Percentiles rank a stretch among this genome's conserved stretches.
These are phyloP conservation scores for Phaeosphaeriaceae sp. DNA, from an alignment of 2,329 filamentous ascomycete species.

Conservation along the genomic window DNA sequence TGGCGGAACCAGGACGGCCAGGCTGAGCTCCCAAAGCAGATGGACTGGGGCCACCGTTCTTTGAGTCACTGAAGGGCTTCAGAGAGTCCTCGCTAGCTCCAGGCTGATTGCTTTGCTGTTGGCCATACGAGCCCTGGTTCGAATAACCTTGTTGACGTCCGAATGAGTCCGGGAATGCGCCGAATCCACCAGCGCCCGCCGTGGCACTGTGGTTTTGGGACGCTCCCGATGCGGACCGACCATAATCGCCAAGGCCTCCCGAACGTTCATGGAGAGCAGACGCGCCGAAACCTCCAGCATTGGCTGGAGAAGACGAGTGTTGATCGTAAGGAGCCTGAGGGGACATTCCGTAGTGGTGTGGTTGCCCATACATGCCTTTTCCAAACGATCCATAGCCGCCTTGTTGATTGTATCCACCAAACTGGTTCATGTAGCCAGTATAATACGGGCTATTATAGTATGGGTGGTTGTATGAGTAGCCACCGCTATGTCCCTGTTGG, in stretches of 20 bases:
- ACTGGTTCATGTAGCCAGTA: conserved; percentile 68
- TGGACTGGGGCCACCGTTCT: conserved; percentile 64
- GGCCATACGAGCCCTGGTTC: conserved; percentile 54
- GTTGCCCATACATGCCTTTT: conserved; percentile 68
- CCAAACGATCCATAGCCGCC: conserved; percentile 59
- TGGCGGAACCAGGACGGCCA: conserved; percentile 67
- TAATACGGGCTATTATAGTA: conserved; percentile 70
- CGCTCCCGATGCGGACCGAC: conserved; percentile 64
- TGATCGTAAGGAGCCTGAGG: conserved; percentile 64
- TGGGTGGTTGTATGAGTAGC: conserved; percentile 59
- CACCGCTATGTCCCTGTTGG: conserved; percentile 54
- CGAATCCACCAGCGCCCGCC: conserved; percentile 57
- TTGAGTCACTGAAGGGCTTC: conserved; percentile 64
- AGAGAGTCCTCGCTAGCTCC: conserved; percentile 58
- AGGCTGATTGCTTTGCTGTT: conserved; percentile 60
- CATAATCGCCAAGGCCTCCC: conserved; percentile 64
- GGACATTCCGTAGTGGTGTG: conserved; percentile 65
- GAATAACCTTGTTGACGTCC: conserved; percentile 65
- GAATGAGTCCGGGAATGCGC: conserved; percentile 65
- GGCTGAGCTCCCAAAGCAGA: conserved; percentile 63
- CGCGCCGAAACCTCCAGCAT: conserved; percentile 59
- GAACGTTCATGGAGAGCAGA: conserved; percentile 56
- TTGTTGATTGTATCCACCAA: conserved; percentile 59
- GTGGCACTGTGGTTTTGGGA: conserved; percentile 60
- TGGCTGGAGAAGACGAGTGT: conserved; percentile 69